phyloP scores from a whole-genome alignment of 2,329 filamentous ascomycete species.

The Neophaeococcomyces mojaviensis region DNA sequence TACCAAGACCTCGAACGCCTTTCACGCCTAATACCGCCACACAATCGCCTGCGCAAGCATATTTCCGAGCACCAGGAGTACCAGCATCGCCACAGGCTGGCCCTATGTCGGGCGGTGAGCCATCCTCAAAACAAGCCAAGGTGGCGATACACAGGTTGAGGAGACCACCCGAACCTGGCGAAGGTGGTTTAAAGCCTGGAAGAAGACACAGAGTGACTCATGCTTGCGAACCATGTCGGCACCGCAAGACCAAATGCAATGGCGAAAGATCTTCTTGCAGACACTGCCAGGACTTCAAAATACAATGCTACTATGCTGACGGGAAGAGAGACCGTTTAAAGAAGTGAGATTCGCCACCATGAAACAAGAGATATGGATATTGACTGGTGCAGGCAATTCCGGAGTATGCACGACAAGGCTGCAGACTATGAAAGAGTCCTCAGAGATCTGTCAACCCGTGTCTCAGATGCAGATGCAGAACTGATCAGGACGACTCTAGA shows the following conservation, averaged over 20 bases:
- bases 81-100: slow-evolving; percentile 15
- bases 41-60: background rate
- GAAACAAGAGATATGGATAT: background rate
- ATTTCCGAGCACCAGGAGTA: slow-evolving; percentile 19
- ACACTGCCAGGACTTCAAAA: slow-evolving; percentile 33
- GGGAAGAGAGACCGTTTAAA: slow-evolving; percentile 37
- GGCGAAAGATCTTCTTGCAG: slow-evolving; percentile 35
- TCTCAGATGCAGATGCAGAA: slow-evolving; percentile 28
- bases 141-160: slow-evolving; percentile 29
- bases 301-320: slow-evolving; percentile 35
- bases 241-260: slow-evolving; percentile 38
- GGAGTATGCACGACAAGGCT: slow-evolving; percentile 31
- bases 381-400: slow-evolving; percentile 29
- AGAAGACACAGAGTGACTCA: slow-evolving; percentile 25
- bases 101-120: slow-evolving; percentile 9
- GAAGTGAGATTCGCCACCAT: slow-evolving; percentile 26
- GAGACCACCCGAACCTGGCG: slow-evolving; percentile 15
- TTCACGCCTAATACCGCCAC: no score
- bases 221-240: slow-evolving; percentile 36
- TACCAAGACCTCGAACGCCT: no score
- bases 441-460: slow-evolving; percentile 29
- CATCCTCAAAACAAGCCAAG: slow-evolving; percentile 17
- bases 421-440: slow-evolving; percentile 35
- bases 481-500: slow-evolving; percentile 32
- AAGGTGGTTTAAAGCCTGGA: slow-evolving; percentile 12